Evolutionary conservation across 1,139 yeast species (phyloP), one percentile per base, ranked within the genome.

Genomic region (Groenewaldozyma auringiensis): DNA sequence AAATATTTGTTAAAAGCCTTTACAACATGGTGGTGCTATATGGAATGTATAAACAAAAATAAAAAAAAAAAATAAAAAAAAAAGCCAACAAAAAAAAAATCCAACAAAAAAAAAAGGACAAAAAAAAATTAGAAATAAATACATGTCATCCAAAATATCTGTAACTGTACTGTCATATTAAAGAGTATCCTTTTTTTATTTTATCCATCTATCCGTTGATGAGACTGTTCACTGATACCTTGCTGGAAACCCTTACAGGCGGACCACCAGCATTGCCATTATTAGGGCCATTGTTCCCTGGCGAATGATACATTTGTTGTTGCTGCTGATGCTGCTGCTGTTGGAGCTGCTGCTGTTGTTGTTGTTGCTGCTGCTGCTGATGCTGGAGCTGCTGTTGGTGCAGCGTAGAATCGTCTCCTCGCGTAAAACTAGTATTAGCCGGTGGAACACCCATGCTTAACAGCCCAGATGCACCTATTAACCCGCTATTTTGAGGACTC

Each of bases 221-320:
- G 33, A 51, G 44, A 46, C 49, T 52, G 21, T 48, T 49, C 21
- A 51, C 54, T 17, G 54, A 41, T 8, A 51, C 51, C 34, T 25
- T 14, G 34, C 40, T n/a, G 46, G 33, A 33, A 43, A 40, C 37
- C 43, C 41, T 20, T 33, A 21, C 21, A 8, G 38, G 36, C 17
- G 13, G 11, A 25, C 31, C 31, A 8, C 31, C 31, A 25, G 31
- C 31, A 25, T 13, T 25, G 13, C 31, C 31, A 25, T 13, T 25
- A 25, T 13, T 13, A 25, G 18, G 18, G 36, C 17, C 18, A 13
- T 16, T 16, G 36, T 32, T 16, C 8, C 36, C 36, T 13, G 18
- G 4, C 18, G 31, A 25, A 8, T 8, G 8, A 8, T 8, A 25
- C 31, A 25, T 25, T n/a, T n/a, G n/a, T n/a, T n/a, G n/a, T n/a